A percentile compares a stretch with the other conserved stretches of the same genome.
Conservation (phyloP, 2,329 filamentous ascomycete species). For the Nectriaceae sp. region DNA sequence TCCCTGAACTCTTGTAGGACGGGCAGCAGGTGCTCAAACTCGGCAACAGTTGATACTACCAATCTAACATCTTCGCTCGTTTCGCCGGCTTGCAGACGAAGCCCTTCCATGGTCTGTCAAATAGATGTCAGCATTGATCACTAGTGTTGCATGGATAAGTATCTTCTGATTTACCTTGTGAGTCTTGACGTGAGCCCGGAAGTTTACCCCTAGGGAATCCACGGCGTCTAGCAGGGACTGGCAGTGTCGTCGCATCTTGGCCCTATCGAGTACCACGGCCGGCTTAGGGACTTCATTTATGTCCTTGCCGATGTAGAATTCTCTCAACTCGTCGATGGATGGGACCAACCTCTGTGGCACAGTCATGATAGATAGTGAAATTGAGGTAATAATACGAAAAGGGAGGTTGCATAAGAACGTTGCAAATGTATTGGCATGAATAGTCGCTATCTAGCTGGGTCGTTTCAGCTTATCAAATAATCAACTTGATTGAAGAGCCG, state of each 20-base stretch:
- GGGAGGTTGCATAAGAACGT: not conserved
- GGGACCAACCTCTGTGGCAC: conserved; percentile 22
- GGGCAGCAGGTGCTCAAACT: conserved; percentile 56
- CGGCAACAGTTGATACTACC: conserved; percentile 60
- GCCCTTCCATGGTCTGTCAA: conserved; percentile 53
- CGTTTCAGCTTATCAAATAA: not conserved
- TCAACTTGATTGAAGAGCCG: not conserved
- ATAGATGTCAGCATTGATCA: rapidly evolving
- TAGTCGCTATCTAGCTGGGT: not conserved
- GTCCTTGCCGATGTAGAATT: conserved; percentile 29
- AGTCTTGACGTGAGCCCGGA: conserved; percentile 66
- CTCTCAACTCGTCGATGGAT: conserved; percentile 10
- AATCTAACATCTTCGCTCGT: conserved; percentile 46
- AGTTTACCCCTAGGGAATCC: conserved; percentile 49
- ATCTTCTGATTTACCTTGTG: conserved; percentile 57
- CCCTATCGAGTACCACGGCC: conserved; percentile 55
- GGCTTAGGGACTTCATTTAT: conserved; percentile 50
- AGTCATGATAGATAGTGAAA: conserved; percentile 13
- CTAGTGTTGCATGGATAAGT: rapidly evolving
- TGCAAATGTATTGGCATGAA: not conserved
- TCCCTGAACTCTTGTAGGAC: conserved; percentile 45
- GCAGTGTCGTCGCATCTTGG: conserved; percentile 57
- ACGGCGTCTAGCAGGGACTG: conserved; percentile 55
- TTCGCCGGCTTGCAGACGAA: conserved; percentile 55
- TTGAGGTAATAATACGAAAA: not conserved